Evolutionary conservation across 805 yeast species (phyloP), one percentile per base, ranked within the genome.

Genomic region (Schwanniomyces yamadae): DNA sequence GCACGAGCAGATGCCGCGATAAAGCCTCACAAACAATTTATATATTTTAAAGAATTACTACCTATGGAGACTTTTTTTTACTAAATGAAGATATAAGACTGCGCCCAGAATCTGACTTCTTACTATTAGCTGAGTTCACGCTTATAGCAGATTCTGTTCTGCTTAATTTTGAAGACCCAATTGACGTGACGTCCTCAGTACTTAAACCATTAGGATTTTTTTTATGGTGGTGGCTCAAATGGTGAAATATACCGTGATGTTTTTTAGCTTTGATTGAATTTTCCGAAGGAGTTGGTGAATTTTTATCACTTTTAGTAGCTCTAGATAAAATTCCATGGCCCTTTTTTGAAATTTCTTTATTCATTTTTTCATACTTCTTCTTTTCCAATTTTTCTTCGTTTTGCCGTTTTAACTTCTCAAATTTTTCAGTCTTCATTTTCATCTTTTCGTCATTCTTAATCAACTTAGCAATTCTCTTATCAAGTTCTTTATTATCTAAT

Each of bases 361-460:
- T 31, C 13, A 23, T 29, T 17, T 29, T 34, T 4, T 25, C 28
- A 15, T 25, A 30, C 24, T 32, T 28, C 13, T 23, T 22, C 9
- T 37, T 37, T 12, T 34, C 34, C 12, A 28, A 13, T 18, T 33
- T 38, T 12, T 27, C 31, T 10, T 12, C 14, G 7, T 27, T 27
- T 8, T 13, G 22, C 12, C 15, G 13, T 24, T 34, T 17, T 12
- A 7, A 18, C 10, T 20, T 20, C 32, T 39, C 40, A n/a, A 34
- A 36, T 28, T 27, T 39, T 34, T 27, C 47, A 23, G 34, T 35
- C 24, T 43, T 46, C 25, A 38, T 28, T 33, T 31, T 39, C 25
- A 37, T 40, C 19, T 55, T 57, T 34, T 58, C 68, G 17, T 63
- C 69, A 22, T 52, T 50, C 37, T 55, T 61, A 23, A 61, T 53